Base-by-base conservation (phyloP, 1,139 yeast species). In the Arxiozyma slooffiae region DNA sequence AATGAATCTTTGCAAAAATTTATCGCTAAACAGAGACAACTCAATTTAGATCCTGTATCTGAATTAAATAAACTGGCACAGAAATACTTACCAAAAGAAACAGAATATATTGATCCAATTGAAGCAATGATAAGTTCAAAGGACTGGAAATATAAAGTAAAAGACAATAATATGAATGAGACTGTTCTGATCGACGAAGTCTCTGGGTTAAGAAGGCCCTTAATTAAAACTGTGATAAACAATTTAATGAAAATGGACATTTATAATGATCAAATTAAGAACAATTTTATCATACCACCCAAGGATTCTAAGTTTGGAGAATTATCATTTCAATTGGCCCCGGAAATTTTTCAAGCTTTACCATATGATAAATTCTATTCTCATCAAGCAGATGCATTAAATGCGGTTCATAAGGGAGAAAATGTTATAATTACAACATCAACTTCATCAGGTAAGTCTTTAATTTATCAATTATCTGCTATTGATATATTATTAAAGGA, bases 381-480 rank as follows among this genome's bases (percentile, higher is more conserved):
- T 0, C 99, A 92, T 66, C 99, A 92, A 64, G 79, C 85, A 0
- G 77, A 78, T 47, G 96, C 97, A 0, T 66, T 92, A 7, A 76
- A 79, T 51, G 75, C 81, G 0, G 68, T 88, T 16, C 61, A 73
- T 48, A 61, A 68, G 0, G 78, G 79, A 1, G 71, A 75, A 43
- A 81, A 90, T 66, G 88, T 89, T 1, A 85, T 92, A 41, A 82
- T 90, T 1, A 83, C 96, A 21, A 94, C 98, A 0, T 81, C 97
- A 0, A 92, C 99, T 0, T 88, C 97, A 1, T 88, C 97, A 0
- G 99, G 99, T 42, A 92, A 92, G 60, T 89, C 97, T 0, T 71
- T 92, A 50, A 85, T 94, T 36, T 92, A 89, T 62, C 98, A 92
- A 66, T 68, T 89, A 1, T 96, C 97, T 0, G 87, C 92, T 4